Evolutionary conservation across 169 alveolate genomes (phyloP), one percentile per base, ranked within the genome.

Genomic region (Sarcocystis neurona): DNA sequence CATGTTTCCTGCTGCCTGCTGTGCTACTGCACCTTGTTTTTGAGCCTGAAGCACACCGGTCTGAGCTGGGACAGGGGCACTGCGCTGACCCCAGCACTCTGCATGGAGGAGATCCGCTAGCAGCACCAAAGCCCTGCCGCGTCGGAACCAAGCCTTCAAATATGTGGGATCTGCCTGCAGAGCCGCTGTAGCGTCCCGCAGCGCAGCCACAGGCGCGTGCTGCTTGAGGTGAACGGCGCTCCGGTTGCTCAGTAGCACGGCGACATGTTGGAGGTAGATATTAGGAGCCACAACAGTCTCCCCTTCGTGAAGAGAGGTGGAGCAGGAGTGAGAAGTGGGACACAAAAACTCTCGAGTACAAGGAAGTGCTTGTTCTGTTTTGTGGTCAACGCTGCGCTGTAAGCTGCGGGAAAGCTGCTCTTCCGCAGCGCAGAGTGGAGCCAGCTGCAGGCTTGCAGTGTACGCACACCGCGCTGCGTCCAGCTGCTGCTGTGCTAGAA

Each of bases 381-480:
- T n/a, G n/a, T n/a, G n/a, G n/a, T n/a, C n/a, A n/a, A n/a, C n/a
- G n/a, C n/a, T n/a, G n/a, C n/a, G n/a, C n/a, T n/a, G n/a, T n/a
- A n/a, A n/a, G n/a, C n/a, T n/a, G n/a, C n/a, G n/a, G n/a, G n/a
- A n/a, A n/a, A n/a, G n/a, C n/a, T n/a, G n/a, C n/a, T n/a, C n/a
- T n/a, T n/a, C n/a, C n/a, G n/a, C n/a, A n/a, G n/a, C n/a, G n/a
- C n/a, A n/a, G n/a, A n/a, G n/a, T n/a, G n/a, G n/a, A n/a, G n/a
- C n/a, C n/a, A n/a, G n/a, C n/a, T n/a, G 75, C 4, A 63, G 75
- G 75, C 46, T 30, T 1, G 75, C 75, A n/a, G 75, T 63, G 75
- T 63, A 63, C 3, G 41, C 75, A 10, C 46, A 37, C 8, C 27
- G 27, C 46, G 75, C 75, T 18, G n/a, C 37, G 12, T 10, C 46